Evolutionary conservation across 2,329 filamentous ascomycete genomes (phyloP), one percentile per base, ranked within the genome.

Genomic region (Colletotrichum lupini): DNA sequence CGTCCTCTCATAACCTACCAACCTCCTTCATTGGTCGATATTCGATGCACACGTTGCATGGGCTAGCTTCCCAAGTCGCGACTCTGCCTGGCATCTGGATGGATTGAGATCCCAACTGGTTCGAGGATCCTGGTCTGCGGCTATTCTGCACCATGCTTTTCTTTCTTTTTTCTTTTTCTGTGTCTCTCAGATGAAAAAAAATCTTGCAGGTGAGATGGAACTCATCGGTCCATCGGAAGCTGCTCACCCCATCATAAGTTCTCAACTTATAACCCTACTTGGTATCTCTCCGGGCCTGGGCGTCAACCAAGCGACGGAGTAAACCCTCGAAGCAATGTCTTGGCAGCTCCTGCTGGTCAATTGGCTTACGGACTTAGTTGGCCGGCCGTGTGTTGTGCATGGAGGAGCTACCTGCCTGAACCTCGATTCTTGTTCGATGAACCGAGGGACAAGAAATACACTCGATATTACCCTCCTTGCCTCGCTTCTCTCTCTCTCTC

Each of bases 361-460:
- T 68, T 49, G 22, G 69, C 58, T 72, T 68, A 63, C 65, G 65
- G 69, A 52, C 69, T 72, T 68, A 42, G 58, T 63, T 37, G 65
- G 37, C 65, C 58, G 19, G 58, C 66, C 64, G 19, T 52, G 37
- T 42, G 37, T 7, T 24, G 58, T 49, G 52, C 58, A 68, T 52
- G 30, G 37, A 16, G 58, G 26, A 24, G 46, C 68, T 67, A 24
- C 22, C 32, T 12, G 28, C 28, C 28, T 30, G 28, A 30, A 35
- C 32, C 37, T 16, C n/a, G 46, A 30, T 53, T 60, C 55, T 42
- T 24, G 56, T 55, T 49, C 42, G 22, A 42, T 14, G 30, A n/a
- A 59, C 19, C 28, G 19, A 37, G 28, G 46, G 46, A 12, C 19
- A 49, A 16, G 19, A 63, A 49, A 16, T 16, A 49, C 19, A 9